These are phyloP conservation scores for Ceratobasidium sp. DNA, from an alignment of 1,284 basidiomycete species.

Conservation along the genomic window DNA sequence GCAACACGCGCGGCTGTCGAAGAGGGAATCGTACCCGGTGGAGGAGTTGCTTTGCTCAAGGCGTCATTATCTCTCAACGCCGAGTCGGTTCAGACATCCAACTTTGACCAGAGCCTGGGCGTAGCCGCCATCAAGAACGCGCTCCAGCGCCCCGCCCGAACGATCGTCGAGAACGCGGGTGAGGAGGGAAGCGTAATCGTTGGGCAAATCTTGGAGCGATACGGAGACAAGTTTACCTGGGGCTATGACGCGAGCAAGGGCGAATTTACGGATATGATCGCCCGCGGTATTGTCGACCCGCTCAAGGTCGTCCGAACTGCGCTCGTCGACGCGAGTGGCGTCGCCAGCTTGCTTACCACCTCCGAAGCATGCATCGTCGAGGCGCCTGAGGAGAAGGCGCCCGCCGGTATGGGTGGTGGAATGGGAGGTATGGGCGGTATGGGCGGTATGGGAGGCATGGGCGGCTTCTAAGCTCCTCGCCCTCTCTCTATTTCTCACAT, in stretches of 20 bases:
- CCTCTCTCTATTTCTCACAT: background rate
- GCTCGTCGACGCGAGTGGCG: conserved; percentile 82
- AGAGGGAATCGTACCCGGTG: conserved; percentile 97
- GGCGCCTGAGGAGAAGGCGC: conserved; percentile 84
- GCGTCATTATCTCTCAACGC: conserved; percentile 85
- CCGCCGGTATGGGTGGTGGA: conserved; percentile 61
- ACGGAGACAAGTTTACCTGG: conserved; percentile 84
- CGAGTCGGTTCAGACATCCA: conserved; percentile 78
- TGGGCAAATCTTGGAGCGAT: conserved; percentile 82
- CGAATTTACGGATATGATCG: conserved; percentile 96
- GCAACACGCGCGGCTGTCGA: conserved; percentile 98
- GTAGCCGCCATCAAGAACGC: conserved; percentile 94
- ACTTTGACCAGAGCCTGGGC: conserved; percentile 99
- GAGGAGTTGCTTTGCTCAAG: conserved; percentile 92
- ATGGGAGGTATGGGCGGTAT: conserved; percentile 67
- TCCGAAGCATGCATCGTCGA: conserved; percentile 95
- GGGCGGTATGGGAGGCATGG: conserved; percentile 69
- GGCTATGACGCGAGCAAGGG: conserved; percentile 94
- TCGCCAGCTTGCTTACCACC: conserved; percentile 92
- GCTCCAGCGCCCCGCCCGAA: conserved; percentile 85
- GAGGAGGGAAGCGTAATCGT: conserved; percentile 96
- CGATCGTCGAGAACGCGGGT: conserved; percentile 94
- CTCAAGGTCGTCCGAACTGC: conserved; percentile 94
- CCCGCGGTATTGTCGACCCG: conserved; percentile 93
- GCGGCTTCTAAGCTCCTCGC: conserved; percentile 23